These are phyloP conservation scores for Epichloe amarillans DNA, from an alignment of 2,329 filamentous ascomycete species.

Conservation along the genomic window DNA sequence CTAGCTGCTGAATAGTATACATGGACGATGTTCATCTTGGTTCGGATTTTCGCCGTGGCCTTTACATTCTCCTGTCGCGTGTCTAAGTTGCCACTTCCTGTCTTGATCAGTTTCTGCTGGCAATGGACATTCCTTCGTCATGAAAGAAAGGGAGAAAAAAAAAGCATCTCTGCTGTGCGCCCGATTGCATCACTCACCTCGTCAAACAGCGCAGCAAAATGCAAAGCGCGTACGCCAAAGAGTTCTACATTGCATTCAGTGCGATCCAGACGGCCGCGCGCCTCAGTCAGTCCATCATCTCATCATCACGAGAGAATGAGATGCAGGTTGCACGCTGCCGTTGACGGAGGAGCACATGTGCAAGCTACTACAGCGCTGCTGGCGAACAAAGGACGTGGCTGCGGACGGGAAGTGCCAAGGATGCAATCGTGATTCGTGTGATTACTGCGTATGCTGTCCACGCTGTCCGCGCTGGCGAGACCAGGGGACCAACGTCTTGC, in stretches of 20 bases:
- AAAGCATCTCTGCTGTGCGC: no score
- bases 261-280: slow-evolving; percentile 32
- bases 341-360: slow-evolving; percentile 32
- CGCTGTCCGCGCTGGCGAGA: slow-evolving; percentile 1
- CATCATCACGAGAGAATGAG: slow-evolving; percentile 9
- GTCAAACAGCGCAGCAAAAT: slow-evolving; percentile 13
- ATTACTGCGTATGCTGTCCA: no score
- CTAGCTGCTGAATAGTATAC: no score
- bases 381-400: no score
- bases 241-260: slow-evolving; percentile 29
- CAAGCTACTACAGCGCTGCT: slow-evolving; percentile 28
- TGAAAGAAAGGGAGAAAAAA: no score
- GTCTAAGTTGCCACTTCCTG: no score
- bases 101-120: no score
- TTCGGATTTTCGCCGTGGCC: no score
- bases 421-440: slow-evolving; percentile 25
- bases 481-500: slow-evolving; percentile 19
- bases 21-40: no score
- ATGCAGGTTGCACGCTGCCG: slow-evolving; percentile 18
- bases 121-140: no score
- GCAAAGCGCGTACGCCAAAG: slow-evolving; percentile 28
- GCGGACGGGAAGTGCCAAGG: slow-evolving; percentile 16
- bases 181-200: not conserved
- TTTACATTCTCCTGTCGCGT: no score
- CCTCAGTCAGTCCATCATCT: slow-evolving; percentile 36